Evolutionary conservation across 306 rosid genomes (phyloP), one percentile per base, ranked within the genome.

Genomic region (Casuarina cunninghamiana): DNA sequence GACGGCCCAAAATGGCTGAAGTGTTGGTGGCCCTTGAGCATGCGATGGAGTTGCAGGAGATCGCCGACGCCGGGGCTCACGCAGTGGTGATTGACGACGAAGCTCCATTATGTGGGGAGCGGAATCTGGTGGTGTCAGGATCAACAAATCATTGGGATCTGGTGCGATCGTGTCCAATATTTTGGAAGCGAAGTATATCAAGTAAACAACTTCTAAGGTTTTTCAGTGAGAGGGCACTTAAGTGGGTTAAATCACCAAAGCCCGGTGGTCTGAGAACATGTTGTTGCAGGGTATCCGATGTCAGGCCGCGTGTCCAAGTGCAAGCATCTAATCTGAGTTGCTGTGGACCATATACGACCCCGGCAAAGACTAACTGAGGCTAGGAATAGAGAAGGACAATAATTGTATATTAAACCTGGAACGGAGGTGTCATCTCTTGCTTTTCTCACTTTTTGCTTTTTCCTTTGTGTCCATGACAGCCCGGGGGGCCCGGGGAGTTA

Each of bases 1-100:
- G 38, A 66, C 73, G 79, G 42, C 79, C 79, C 50, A 39, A 35
- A 38, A 65, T 76, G 79, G 51, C 49, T n/a, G 53, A 76, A 16
- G 79, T 76, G 73, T 39, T 76, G 53, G 39, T 39, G 79, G 79
- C 65, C 43, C 73, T 76, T 10, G 79, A 76, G 79, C 0, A 4
- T n/a, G 73, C 72, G 0, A 32, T 38, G 73, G 41, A 67, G 51
- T 45, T 63, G 79, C 73, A 76, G 72, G 73, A 66, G 48, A 17
- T 69, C 39, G 53, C 39, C 7, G 73, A 13, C 2, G 73, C 13
- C 37, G 79, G 41, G 62, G 63, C 43, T 37, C 65, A 65, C 39
- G 37, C 16, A 32, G 43, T 76, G 5, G 17, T 37, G 44, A n/a
- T 66, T 13, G 41, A 50, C 13, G 63, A 10, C 1, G 79, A 21